These are phyloP conservation scores for Cyberlindnera misumaiensis DNA, from an alignment of 805 yeast species.

Conservation along the genomic window DNA sequence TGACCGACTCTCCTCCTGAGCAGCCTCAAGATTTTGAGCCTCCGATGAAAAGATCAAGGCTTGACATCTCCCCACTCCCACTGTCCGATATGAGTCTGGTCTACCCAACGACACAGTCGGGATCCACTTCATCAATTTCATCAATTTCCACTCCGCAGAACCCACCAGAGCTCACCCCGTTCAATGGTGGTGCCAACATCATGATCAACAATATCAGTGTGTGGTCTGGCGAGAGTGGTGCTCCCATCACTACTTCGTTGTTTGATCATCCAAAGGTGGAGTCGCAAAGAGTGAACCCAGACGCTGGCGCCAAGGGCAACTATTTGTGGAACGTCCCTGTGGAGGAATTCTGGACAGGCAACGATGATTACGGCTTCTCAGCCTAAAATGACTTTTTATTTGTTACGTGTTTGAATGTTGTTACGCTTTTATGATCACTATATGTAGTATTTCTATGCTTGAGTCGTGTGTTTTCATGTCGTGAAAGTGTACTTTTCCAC, in stretches of 20 bases:
- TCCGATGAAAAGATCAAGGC: constrained; percentile 6
- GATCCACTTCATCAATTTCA: constrained; percentile 8
- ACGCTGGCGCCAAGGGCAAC: constrained; percentile 3
- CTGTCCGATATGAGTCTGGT: not conserved
- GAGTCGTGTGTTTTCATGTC: not conserved
- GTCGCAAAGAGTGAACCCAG: constrained; percentile 1
- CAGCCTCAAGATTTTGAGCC: constrained; percentile 21
- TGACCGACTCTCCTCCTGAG: constrained; percentile 34
- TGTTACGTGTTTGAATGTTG: not conserved
- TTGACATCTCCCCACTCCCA: not conserved
- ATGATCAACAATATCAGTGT: constrained; percentile 57
- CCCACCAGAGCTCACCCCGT: constrained; percentile 16
- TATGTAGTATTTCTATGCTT: not conserved
- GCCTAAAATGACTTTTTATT: constrained; percentile 18
- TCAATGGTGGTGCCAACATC: constrained; percentile 42
- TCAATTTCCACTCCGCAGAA: constrained; percentile 13
- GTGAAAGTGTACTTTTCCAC: constrained; percentile 5
- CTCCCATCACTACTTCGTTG: constrained; percentile 18
- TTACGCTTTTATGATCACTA: not conserved
- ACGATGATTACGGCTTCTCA: constrained; percentile 42
- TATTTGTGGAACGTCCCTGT: constrained; percentile 27
- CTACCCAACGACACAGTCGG: constrained; percentile 2
- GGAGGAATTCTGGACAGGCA: constrained; percentile 43
- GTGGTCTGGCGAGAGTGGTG: constrained; percentile 48
- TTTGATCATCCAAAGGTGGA: constrained; percentile 18